Base-by-base conservation (phyloP, 768 basidiomycete species). In the Mycena metata region DNA sequence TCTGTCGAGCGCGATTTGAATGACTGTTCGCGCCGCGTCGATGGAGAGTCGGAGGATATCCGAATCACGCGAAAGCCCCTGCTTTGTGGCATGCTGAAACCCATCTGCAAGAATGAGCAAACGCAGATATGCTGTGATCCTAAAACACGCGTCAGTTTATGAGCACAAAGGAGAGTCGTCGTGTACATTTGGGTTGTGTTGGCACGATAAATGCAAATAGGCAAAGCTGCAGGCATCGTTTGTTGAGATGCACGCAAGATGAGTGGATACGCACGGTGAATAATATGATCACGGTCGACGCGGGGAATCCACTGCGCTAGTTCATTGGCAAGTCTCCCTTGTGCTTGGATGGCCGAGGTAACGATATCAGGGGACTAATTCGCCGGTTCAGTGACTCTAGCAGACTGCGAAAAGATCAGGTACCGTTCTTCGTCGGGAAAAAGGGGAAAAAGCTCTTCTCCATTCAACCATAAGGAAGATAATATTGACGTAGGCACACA, bases 101-200 rank as follows among this genome's bases (percentile, higher is more conserved):
- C 84, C 88, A 49, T 81, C 81, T 15, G 87, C 83, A 51, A 88
- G 83, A 15, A 90, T 85, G 35, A 88, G 88, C 42, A 91, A 76
- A 42, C 87, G 85, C 19, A 88, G 78, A 71, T 89, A 89, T 21
- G 86, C 83, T 7, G 83, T 80, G 49, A 86, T 84, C 81, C 87
- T 89, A 47, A 24, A 58, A 52, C 23, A 39, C 13, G 55, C 47
- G 52, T 66, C 30, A 69, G 35, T 55, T 35, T 70, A 63, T 71
- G 54, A 26, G 8, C 52, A 24, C 21, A 17, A 74, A 79, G 23
- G 65, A 83, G 5, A 19, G 17, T 23, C 15, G 15, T 0, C 12
- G 21, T 36, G 46, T 54, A 66, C 86, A 87, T 78, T 60, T 80
- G 81, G 7, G 80, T 81, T 15, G 84, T 84, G 64, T 85, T 80